A percentile compares a stretch with the other conserved stretches of the same genome.
Evolutionary conservation across 345 rosid genomes (phyloP).

Genomic region (Ceriops tagal): DNA sequence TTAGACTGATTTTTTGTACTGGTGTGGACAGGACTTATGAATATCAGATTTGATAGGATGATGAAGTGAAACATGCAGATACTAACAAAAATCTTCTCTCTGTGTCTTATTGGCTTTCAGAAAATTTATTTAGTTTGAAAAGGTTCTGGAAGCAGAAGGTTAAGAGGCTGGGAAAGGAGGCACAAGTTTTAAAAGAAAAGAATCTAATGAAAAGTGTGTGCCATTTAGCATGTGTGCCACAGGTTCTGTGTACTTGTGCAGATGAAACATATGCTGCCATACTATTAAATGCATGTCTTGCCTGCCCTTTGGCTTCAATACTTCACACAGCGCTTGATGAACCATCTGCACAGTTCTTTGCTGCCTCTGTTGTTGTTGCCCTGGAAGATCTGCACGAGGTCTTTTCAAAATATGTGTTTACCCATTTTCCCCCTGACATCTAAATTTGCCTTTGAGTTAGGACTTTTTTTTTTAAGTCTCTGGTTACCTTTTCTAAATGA

Average conservation of each 20-base stretch:
- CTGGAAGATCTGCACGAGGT: conserved; percentile 82
- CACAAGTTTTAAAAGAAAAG: conserved; percentile 76
- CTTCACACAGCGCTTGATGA: conserved; percentile 75
- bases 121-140: conserved; percentile 64
- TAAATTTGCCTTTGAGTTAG: conserved; percentile 3
- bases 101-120: conserved; percentile 36
- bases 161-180: conserved; percentile 76
- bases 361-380: conserved; percentile 69
- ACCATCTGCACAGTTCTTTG: conserved; percentile 62
- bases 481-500: conserved; percentile 17
- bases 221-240: conserved; percentile 64
- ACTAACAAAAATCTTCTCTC: conserved; percentile 15
- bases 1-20: not conserved
- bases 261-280: conserved; percentile 66
- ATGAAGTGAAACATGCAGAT: not conserved
- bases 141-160: conserved; percentile 81
- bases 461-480: not conserved
- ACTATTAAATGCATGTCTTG: conserved; percentile 62
- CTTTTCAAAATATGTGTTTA: conserved; percentile 10
- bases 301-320: conserved; percentile 76
- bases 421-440: conserved; percentile 11
- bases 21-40: not conserved
- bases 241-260: conserved; percentile 61
- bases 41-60: not conserved
- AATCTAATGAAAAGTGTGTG: conserved; percentile 61